phyloP scores from a whole-genome alignment of 2,329 filamentous ascomycete species.

The Pseudogymnoascus sp. region DNA sequence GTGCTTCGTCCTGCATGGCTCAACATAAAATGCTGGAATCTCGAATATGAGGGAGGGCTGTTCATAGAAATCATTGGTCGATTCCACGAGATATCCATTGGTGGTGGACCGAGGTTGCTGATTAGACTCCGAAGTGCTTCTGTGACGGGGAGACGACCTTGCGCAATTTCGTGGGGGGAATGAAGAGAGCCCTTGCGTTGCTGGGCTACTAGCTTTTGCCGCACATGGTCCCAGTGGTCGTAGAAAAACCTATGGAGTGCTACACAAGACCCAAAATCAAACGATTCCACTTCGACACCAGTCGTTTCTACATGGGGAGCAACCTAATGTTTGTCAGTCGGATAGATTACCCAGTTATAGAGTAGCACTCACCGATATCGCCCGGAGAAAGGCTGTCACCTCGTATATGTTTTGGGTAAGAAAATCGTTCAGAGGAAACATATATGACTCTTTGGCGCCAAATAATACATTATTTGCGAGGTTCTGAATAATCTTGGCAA shows the following conservation, averaged over 20 bases:
- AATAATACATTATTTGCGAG: conserved; percentile 64
- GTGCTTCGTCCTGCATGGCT: conserved; percentile 57
- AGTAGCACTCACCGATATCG: conserved; percentile 50
- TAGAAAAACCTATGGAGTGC: conserved; percentile 60
- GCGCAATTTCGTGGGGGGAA: conserved; percentile 44
- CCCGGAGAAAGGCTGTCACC: conserved; percentile 56
- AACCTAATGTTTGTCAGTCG: conserved; percentile 30
- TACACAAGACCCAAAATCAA: conserved; percentile 64
- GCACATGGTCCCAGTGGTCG: conserved; percentile 62
- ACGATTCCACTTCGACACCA: conserved; percentile 40
- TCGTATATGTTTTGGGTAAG: conserved; percentile 59
- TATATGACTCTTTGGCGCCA: conserved; percentile 62
- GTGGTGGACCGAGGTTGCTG: conserved; percentile 57
- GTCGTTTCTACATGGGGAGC: conserved; percentile 40
- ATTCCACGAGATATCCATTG: conserved; percentile 61
- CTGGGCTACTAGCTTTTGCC: conserved; percentile 52
- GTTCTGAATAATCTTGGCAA: conserved; percentile 64
- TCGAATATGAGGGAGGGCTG: conserved; percentile 53
- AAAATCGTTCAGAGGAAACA: conserved; percentile 63
- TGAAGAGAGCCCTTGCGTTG: conserved; percentile 49
- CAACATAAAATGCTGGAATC: conserved; percentile 66
- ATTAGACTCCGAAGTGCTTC: conserved; percentile 54
- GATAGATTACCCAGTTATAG: background rate
- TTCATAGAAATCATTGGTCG: conserved; percentile 56
- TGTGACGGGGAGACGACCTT: conserved; percentile 46